Conservation (phyloP, 176 grass and related monocot species). For the Chloris gayana region DNA sequence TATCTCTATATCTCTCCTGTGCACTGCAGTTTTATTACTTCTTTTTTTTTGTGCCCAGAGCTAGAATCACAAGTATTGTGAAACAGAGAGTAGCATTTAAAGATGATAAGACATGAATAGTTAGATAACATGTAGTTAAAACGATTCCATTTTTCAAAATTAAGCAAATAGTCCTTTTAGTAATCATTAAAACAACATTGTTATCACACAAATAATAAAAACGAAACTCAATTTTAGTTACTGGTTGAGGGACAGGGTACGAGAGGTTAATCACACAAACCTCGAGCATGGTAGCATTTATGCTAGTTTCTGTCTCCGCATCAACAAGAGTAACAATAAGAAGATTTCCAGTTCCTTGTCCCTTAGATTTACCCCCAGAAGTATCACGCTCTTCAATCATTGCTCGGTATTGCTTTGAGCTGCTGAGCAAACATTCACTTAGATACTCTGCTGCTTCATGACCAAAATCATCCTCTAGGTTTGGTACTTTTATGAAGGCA, state of each 20-base stretch:
- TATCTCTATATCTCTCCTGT: too few relatives aligned
- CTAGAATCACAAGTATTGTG: too few relatives aligned
- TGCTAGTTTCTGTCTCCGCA: conserved; percentile 68
- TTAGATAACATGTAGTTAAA: neutral
- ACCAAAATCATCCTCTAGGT: conserved; percentile 77
- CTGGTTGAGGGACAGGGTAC: neutral
- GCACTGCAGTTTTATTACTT: too few relatives aligned
- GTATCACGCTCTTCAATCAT: conserved; percentile 91
- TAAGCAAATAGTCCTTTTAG: neutral
- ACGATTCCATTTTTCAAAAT: neutral
- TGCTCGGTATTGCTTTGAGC: conserved; percentile 78
- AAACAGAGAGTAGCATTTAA: neutral
- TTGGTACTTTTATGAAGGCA: conserved; percentile 83
- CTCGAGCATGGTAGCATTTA: conserved; percentile 94
- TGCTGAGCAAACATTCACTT: conserved; percentile 70
- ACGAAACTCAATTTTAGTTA: neutral
- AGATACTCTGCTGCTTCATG: conserved; percentile 90
- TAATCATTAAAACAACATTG: neutral
- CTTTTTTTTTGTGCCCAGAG: too few relatives aligned
- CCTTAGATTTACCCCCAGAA: conserved; percentile 79
- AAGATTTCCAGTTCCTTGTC: conserved; percentile 80
- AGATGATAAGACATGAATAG: neutral
- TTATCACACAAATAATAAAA: neutral
- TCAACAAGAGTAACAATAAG: conserved; percentile 85
- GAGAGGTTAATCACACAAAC: conserved; percentile 41